phyloP scores from a whole-genome alignment of 495 filamentous ascomycete species.

The Daldinia concentrica region DNA sequence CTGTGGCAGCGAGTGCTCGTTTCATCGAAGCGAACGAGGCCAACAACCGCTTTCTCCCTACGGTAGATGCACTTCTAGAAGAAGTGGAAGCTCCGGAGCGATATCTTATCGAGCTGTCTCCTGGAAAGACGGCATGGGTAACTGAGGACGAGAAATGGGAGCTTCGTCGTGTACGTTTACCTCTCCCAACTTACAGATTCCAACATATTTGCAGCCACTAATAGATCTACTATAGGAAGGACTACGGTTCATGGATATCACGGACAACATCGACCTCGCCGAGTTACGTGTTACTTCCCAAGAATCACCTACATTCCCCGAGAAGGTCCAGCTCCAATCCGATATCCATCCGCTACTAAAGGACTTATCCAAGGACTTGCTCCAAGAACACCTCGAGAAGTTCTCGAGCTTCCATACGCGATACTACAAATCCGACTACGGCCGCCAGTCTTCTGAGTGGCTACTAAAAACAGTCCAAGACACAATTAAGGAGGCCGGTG shows the following conservation, averaged over 20 bases:
- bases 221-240: constrained; percentile 66
- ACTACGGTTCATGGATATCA: constrained; percentile 94
- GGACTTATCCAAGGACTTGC: constrained; percentile 76
- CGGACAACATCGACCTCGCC: constrained; percentile 70
- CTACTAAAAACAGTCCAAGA: constrained; percentile 77
- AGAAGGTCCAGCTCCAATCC: constrained; percentile 69
- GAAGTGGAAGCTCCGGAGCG: constrained; percentile 55
- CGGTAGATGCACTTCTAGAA: constrained; percentile 47
- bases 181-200: neutral
- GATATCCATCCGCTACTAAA: constrained; percentile 72
- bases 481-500: constrained; percentile 74
- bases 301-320: constrained; percentile 69
- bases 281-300: constrained; percentile 50
- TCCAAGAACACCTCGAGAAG: constrained; percentile 78
- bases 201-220: constrained; percentile 12
- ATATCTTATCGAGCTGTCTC: constrained; percentile 86
- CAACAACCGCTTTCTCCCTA: constrained; percentile 52
- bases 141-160: constrained; percentile 96
- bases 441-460: constrained; percentile 90
- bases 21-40: constrained; percentile 61
- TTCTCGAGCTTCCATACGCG: constrained; percentile 87
- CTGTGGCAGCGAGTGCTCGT: constrained; percentile 58
- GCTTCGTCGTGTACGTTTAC: constrained; percentile 74
- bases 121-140: constrained; percentile 84
- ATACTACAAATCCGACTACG: constrained; percentile 88